phyloP scores from a whole-genome alignment of 768 basidiomycete species.

The Kwoniella dendrophila region DNA sequence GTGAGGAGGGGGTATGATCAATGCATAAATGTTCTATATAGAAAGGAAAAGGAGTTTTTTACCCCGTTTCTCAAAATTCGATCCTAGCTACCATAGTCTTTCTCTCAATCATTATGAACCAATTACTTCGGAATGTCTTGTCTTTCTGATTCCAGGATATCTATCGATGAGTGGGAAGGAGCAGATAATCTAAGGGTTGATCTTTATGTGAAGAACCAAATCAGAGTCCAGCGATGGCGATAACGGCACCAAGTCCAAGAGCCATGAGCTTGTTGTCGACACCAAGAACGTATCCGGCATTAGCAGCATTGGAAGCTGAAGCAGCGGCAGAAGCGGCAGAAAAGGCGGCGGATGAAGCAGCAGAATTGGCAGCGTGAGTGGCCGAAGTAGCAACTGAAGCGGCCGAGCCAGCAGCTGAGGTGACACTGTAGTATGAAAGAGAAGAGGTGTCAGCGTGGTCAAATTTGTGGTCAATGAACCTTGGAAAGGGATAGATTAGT shows the following conservation, averaged over 20 bases:
- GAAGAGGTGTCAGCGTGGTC: not conserved
- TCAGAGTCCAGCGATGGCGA: not conserved
- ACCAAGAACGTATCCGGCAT: slow-evolving; percentile 6
- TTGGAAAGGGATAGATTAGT: not conserved
- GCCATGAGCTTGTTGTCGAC: slow-evolving; percentile 11
- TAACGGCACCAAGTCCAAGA: slow-evolving; percentile 4
- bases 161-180: too few relatives aligned
- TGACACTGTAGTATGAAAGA: not conserved
- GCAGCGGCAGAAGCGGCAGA: slow-evolving; percentile 14
- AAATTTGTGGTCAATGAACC: not conserved
- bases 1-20: too few relatives aligned
- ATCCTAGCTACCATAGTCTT: too few relatives aligned
- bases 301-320: not conserved
- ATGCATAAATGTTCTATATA: too few relatives aligned
- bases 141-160: too few relatives aligned
- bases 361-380: not conserved
- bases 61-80: too few relatives aligned
- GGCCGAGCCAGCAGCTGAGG: not conserved
- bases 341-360: slow-evolving; percentile 10
- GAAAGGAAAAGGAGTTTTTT: too few relatives aligned
- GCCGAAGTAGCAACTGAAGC: not conserved
- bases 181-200: too few relatives aligned
- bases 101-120: too few relatives aligned
- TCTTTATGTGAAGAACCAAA: too few relatives aligned
- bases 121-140: too few relatives aligned